A percentile compares a stretch with the other conserved stretches of the same genome.
Evolutionary conservation across 73 alveolate genomes (phyloP).

Genomic region (Symbiodinium pilosum): DNA sequence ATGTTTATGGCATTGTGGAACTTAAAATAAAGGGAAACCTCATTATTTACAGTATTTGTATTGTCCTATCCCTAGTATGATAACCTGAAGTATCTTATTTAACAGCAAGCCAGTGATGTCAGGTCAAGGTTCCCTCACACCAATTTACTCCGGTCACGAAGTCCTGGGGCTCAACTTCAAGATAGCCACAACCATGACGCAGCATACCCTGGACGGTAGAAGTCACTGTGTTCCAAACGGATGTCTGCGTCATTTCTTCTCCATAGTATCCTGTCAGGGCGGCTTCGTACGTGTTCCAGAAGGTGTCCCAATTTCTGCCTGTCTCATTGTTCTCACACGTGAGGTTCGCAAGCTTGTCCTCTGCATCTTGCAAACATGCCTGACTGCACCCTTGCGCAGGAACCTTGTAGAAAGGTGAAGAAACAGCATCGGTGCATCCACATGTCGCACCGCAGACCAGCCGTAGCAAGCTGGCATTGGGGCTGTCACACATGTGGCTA

Average conservation of each 20-base stretch:
- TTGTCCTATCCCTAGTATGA: no score
- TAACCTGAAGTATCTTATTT: no score
- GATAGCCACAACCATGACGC: neutral
- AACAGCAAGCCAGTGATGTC: no score
- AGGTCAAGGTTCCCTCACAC: constrained; percentile 81
- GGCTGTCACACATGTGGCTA: neutral
- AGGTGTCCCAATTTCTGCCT: neutral
- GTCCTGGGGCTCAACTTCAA: neutral
- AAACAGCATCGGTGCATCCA: constrained; percentile 23
- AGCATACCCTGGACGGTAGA: neutral
- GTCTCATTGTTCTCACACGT: neutral
- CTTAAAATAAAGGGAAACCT: no score
- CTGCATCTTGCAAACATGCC: constrained; percentile 33
- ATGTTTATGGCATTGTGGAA: no score
- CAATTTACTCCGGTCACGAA: neutral
- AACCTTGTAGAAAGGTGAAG: neutral
- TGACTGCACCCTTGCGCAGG: no score
- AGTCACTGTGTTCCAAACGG: neutral
- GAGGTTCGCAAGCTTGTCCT: neutral
- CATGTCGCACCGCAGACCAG: neutral
- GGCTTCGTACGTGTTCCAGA: constrained; percentile 3
- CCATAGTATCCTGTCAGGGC: neutral
- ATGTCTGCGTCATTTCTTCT: neutral
- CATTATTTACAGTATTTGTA: no score
- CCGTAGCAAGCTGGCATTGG: constrained; percentile 5